Evolutionary conservation across 1,139 yeast species (phyloP), one percentile per base, ranked within the genome.

Genomic region (Yamadazyma diospyri): DNA sequence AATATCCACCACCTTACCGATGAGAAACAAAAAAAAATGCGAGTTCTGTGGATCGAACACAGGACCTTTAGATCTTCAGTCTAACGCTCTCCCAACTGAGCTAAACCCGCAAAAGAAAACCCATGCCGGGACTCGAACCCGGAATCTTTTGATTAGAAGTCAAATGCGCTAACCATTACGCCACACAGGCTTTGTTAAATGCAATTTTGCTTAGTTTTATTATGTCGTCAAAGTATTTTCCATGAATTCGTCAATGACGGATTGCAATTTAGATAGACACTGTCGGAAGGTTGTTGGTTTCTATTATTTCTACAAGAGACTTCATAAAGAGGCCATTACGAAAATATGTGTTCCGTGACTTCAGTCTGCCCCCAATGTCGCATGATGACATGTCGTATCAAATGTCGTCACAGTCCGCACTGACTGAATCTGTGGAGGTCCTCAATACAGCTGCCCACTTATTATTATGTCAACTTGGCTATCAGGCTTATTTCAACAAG

Each of bases 41-140:
- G 85, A 77, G 66, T 76, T 80, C 83, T 81, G 88, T 79, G 89
- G 88, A 80, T 81, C 83, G 89, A 81, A 81, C 89, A 79, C 88
- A 79, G 82, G 87, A 81, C 89, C 87, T 81, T 73, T 85, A 81
- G 88, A 81, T 80, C 85, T 78, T 79, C 85, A 78, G 85, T 78
- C 86, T 78, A 82, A 76, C 86, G 87, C 86, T 79, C 86, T 79
- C 86, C 86, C 85, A 74, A 76, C 84, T 79, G 86, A 79, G 86
- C 85, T 78, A 78, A 77, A 67, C 63, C 80, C 79, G 81, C 80
- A 48, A 10, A 23, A 23, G 15, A 23, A 23, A 48, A 53, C 57
- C 57, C 57, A 51, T 53, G 57, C 55, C 57, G 57, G 57, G 57
- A 53, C 54, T 52, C 57, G 57, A 53, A 53, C 58, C 58, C 57